Base-by-base conservation (phyloP, 768 basidiomycete genomes). In the Podaxis rugospora region DNA sequence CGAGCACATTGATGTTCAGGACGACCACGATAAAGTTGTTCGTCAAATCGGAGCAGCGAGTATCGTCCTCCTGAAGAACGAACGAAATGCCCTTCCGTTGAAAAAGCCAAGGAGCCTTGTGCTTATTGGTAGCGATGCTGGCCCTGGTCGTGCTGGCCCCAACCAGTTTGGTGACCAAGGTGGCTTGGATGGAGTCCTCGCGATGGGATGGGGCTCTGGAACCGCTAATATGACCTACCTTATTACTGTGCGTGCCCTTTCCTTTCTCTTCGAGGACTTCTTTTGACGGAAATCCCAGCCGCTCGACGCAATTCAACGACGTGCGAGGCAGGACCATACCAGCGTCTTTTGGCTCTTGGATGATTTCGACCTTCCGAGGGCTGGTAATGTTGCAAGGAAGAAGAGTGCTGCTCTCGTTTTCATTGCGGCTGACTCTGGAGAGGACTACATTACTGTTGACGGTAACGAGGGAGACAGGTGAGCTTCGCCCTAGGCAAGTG, bases 151-250 rank as follows among this genome's bases (percentile, higher is more conserved):
- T 44, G 73, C 78, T 28, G 92, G 92, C 0, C 89, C 92, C 0
- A 93, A 93, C 67, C 80, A 84, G 55, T 92, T 85, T 55, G 18
- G 73, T 6, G 88, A 92, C 64, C 83, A 80, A 65, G 85, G 81
- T 51, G 86, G 87, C 25, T 74, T 76, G 32, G 83, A 80, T 51
- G 93, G 93, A 9, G 79, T 89, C 16, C 79, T 97, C 21, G 93
- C 92, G 6, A 89, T 94, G 88, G 93, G 93, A 13, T 97, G 95
- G 95, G 95, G 93, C 39, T 90, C 88, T 53, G 93, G 92, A 4
- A 92, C 93, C 0, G 79, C 84, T 11, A 83, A 85, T 65, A 88
- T 91, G 76, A 85, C 88, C 4, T 94, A 93, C 72, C 82, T 94
- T 13, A 74, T 94, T 62, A 85, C 89, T 51, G 88, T 89, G 58